These are phyloP conservation scores for Myxozyma vanderwaltii DNA, from an alignment of 805 yeast genomes.

Conservation along the genomic window DNA sequence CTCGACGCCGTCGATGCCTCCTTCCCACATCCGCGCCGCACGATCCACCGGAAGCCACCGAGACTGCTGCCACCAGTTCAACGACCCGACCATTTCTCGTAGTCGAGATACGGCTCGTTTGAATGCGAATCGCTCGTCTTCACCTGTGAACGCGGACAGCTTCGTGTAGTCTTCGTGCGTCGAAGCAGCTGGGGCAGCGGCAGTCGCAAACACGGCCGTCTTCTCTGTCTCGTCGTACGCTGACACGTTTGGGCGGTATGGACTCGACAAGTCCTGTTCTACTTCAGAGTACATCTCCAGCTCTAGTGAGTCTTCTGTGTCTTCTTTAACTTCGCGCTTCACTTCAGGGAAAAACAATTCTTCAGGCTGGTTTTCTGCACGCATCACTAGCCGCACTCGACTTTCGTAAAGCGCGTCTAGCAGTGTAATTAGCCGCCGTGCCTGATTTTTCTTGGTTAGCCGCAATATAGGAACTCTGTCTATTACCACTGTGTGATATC, in stretches of 20 bases:
- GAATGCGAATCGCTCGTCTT: slow-evolving; percentile 74
- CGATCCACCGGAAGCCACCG: slow-evolving; percentile 68
- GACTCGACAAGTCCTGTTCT: slow-evolving; percentile 58
- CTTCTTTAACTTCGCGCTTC: slow-evolving; percentile 19
- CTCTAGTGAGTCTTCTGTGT: slow-evolving; percentile 47
- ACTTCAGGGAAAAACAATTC: slow-evolving; percentile 64
- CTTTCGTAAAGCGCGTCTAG: slow-evolving; percentile 72
- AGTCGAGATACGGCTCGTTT: slow-evolving; percentile 70
- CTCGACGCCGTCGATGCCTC: no score
- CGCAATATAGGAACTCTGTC: slow-evolving; percentile 65
- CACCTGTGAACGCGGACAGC: slow-evolving; percentile 66
- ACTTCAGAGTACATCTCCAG: slow-evolving; percentile 73
- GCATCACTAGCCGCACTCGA: slow-evolving; percentile 58
- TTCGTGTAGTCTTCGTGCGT: slow-evolving; percentile 49
- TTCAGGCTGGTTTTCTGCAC: slow-evolving; percentile 54
- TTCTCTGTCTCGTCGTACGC: slow-evolving; percentile 55
- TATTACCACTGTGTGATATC: slow-evolving; percentile 57
- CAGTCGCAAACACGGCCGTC: neutral
- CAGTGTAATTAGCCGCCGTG: slow-evolving; percentile 62
- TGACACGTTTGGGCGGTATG: slow-evolving; percentile 70
- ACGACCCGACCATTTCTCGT: slow-evolving; percentile 58
- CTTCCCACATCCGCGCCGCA: slow-evolving; percentile 50
- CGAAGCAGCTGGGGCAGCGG: slow-evolving; percentile 8
- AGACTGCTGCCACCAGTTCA: slow-evolving; percentile 52
- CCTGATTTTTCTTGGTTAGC: slow-evolving; percentile 62